These are phyloP conservation scores for Neospora caninum DNA, from an alignment of 169 alveolate species.

Conservation along the genomic window DNA sequence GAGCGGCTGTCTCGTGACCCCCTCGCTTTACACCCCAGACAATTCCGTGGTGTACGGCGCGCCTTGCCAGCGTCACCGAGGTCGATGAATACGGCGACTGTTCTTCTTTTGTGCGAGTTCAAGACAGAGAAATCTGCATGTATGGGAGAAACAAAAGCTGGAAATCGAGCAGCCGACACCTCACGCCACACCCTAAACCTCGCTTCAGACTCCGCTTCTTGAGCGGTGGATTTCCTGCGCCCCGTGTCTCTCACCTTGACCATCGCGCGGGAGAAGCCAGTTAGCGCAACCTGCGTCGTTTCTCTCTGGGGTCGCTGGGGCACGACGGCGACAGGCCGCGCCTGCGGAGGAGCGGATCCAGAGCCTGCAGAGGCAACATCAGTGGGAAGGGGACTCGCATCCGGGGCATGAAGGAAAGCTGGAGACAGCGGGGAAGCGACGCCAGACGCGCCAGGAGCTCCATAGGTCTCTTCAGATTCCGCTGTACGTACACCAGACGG, in stretches of 20 bases:
- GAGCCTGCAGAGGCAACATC: background rate
- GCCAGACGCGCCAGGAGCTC: background rate
- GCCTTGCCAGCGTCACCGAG: too few species aligned
- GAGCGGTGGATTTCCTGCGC: too few species aligned
- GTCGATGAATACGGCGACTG: too few species aligned
- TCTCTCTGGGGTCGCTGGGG: slow-evolving; percentile 22
- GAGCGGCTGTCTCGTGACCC: too few species aligned
- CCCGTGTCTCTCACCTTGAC: slow-evolving; percentile 59
- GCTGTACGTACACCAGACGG: slow-evolving; percentile 23
- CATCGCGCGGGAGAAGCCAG: slow-evolving; percentile 69
- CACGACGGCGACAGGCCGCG: background rate
- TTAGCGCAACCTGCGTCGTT: slow-evolving; percentile 42
- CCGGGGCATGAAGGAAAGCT: background rate
- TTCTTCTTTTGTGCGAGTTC: too few species aligned
- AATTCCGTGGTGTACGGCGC: too few species aligned
- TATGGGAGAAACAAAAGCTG: too few species aligned
- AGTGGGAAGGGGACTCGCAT: background rate
- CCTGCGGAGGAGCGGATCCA: background rate
- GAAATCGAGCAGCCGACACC: too few species aligned
- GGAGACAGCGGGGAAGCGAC: background rate
- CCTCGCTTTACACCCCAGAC: too few species aligned
- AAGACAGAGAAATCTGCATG: too few species aligned
- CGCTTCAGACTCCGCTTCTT: too few species aligned
- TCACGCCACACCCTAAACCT: too few species aligned
- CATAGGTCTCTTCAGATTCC: background rate